Evolutionary conservation across 2,329 filamentous ascomycete species (phyloP), one percentile per base, ranked within the genome.

Genomic region (Xylaria digitata): DNA sequence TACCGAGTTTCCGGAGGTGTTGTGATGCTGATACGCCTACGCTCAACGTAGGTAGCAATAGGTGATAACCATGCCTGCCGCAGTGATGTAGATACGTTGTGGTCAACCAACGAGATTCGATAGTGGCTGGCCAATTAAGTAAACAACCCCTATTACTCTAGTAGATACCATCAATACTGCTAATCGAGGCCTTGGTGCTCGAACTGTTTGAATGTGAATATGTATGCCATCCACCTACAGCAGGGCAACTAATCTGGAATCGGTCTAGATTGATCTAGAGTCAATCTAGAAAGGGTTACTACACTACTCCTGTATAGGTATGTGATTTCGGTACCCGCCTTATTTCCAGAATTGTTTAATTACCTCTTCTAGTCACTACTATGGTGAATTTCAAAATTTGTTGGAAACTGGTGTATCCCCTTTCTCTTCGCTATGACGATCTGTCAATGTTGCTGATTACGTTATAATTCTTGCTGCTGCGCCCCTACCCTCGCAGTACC

Each of bases 391-490:
- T 43, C 8, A 17, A 26, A 13, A 23, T 40, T 58, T 15, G 43
- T 21, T 42, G n/a, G 21, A 42, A 40, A 30, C 42, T 37, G n/a
- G n/a, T n/a, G n/a, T n/a, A 43, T 43, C 55, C 55, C 55, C 26
- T 58, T 58, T 56, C 53, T 42, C 15, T 37, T 17, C 37, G n/a
- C 13, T 7, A 23, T 42, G 42, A 37, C 26, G 30, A 46, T 37
- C 40, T 55, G 26, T 40, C 19, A 21, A 15, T 43, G 37, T 37
- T 37, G 40, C 1, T 64, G 48, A 46, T 64, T 59, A 64, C n/a
- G 30, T 59, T 45, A 40, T 13, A 30, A 30, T 3, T 30, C 30
- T 57, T 65, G 64, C 54, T 30, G 42, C 63, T 65, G 64, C 54
- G 54, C 64, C 23, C 37, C 19, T 32, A 45, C 30, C 42, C 34